Conservation (phyloP, 2,329 filamentous ascomycete genomes). For the Periconia sp. region DNA sequence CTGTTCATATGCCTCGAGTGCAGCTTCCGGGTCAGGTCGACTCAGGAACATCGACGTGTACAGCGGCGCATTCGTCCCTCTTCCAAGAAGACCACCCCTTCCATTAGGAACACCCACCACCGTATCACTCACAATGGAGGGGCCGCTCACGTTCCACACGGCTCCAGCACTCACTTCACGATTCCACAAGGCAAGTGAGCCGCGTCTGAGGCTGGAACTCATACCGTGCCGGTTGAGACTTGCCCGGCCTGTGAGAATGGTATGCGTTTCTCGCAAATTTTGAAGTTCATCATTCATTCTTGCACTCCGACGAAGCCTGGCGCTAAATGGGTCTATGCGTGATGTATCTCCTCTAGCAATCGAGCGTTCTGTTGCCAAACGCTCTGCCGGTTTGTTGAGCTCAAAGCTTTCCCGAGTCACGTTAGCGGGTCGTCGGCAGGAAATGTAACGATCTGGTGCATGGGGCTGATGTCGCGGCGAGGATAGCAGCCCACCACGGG, state of each 20-base stretch:
- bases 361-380: conserved; percentile 51
- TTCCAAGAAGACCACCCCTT: conserved; percentile 64
- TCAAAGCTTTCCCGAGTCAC: conserved; percentile 53
- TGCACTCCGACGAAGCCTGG: conserved; percentile 37
- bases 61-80: conserved; percentile 70
- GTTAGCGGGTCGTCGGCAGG: conserved; percentile 46
- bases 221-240: conserved; percentile 18
- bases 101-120: conserved; percentile 60
- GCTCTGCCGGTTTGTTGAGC: conserved; percentile 51
- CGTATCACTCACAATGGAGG: conserved; percentile 58
- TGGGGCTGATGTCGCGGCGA: conserved; percentile 21
- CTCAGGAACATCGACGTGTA: conserved; percentile 60
- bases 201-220: conserved; percentile 25
- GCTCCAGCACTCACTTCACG: conserved; percentile 65
- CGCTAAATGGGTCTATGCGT: conserved; percentile 57
- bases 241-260: conserved; percentile 23
- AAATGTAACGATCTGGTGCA: conserved; percentile 62
- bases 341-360: conserved; percentile 47
- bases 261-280: conserved; percentile 35
- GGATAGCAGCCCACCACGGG: conserved; percentile 24
- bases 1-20: conserved; percentile 69
- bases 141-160: conserved; percentile 77
- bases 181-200: conserved; percentile 15
- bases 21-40: conserved; percentile 56
- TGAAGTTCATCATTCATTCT: conserved; percentile 37